Percentiles rank a stretch among this genome's conserved stretches.
Conservation (phyloP, 441 rosid genomes). For the Eutrema salsugineum region DNA sequence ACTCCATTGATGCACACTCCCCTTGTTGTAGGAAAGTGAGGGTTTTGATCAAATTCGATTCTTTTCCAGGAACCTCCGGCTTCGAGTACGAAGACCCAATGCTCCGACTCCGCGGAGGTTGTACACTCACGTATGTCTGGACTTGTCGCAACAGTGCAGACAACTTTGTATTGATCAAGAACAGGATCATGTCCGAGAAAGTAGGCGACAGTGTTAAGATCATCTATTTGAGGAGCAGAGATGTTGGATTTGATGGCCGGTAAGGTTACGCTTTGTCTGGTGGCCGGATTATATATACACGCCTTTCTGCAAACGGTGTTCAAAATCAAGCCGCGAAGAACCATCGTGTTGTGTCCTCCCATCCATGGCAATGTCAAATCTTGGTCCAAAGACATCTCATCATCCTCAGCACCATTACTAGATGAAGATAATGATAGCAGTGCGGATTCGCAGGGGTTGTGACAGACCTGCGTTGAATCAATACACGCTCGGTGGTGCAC, state of each 20-base stretch:
- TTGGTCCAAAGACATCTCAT: not conserved
- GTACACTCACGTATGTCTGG: not conserved
- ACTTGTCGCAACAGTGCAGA: not conserved
- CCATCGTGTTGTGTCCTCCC: not conserved
- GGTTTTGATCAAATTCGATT: not conserved
- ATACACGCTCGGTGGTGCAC: not conserved
- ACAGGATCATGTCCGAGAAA: not conserved
- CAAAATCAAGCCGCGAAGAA: not conserved
- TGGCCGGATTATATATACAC: not conserved
- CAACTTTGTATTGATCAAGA: slow-evolving; percentile 8
- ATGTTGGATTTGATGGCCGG: not conserved
- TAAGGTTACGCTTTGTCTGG: not conserved
- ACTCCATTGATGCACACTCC: not conserved
- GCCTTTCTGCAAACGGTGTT: not conserved
- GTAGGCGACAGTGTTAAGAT: not conserved
- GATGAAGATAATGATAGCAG: not conserved
- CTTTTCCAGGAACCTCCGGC: not conserved
- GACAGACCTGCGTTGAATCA: not conserved
- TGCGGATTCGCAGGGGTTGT: not conserved
- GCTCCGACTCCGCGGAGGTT: not conserved
- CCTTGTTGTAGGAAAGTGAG: not conserved
- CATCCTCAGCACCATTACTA: not conserved
- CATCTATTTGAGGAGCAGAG: not conserved
- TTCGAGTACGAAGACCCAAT: not conserved
- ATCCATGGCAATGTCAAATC: not conserved